Percentiles rank a stretch among this genome's conserved stretches.
Evolutionary conservation across 345 rosid species (phyloP).

Genomic region (Salix suchowensis): DNA sequence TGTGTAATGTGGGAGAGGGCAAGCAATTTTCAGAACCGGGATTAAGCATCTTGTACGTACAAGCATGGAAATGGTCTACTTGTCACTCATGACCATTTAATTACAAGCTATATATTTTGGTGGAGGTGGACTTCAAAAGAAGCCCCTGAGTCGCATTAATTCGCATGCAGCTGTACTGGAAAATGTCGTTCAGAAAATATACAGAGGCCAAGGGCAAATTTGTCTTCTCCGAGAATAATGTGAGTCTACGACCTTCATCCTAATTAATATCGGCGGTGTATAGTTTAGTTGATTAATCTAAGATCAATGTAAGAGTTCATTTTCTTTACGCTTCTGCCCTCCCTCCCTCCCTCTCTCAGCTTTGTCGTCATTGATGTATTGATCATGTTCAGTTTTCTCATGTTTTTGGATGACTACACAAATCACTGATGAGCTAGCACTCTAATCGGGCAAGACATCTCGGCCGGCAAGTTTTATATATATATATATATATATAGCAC

Average conservation of each 20-base stretch:
- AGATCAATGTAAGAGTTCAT: background rate
- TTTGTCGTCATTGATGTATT: background rate
- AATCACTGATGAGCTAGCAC: background rate
- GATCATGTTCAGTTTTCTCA: background rate
- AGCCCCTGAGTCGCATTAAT: conserved; percentile 44
- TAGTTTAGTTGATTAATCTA: background rate
- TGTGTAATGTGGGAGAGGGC: background rate
- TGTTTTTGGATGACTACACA: background rate
- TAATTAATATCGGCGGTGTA: background rate
- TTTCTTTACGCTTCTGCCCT: background rate
- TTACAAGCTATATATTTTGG: background rate
- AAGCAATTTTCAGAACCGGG: background rate
- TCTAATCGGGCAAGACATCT: background rate
- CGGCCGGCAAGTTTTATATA: background rate
- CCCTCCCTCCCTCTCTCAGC: background rate
- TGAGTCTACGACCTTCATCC: conserved; percentile 2
- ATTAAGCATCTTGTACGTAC: conserved; percentile 40
- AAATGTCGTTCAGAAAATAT: background rate
- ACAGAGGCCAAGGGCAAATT: background rate
- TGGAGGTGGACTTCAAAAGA: conserved; percentile 31
- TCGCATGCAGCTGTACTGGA: background rate
- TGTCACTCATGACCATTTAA: background rate
- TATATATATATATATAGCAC: no score
- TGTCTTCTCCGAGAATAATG: background rate
- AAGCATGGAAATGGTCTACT: conserved; percentile 46